phyloP scores from a whole-genome alignment of 1,139 yeast species.

The Kodamaea derodonti region DNA sequence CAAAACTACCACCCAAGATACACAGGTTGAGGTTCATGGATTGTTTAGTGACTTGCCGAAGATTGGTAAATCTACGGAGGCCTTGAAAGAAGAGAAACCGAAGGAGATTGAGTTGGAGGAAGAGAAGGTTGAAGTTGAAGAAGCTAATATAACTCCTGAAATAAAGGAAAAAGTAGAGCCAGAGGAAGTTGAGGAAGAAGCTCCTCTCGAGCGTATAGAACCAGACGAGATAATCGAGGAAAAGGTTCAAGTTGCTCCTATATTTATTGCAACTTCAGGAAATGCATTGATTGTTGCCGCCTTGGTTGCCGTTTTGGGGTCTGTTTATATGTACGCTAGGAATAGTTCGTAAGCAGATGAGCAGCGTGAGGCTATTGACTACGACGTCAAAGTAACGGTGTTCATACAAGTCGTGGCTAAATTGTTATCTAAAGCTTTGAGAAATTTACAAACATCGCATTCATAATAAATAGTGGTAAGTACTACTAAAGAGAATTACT shows the following conservation, averaged over 20 bases:
- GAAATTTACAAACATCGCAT: no score
- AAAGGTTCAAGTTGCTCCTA: neutral
- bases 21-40: slow-evolving; percentile 14
- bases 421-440: no score
- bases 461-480: no score
- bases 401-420: no score
- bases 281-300: neutral
- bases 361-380: no score
- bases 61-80: slow-evolving; percentile 1
- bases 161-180: neutral
- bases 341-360: no score
- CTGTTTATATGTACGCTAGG: neutral
- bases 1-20: slow-evolving; percentile 14
- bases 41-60: slow-evolving; percentile 10
- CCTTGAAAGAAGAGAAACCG: neutral
- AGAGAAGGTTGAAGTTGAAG: neutral
- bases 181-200: neutral
- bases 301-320: neutral
- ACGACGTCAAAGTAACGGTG: no score
- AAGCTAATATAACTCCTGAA: neutral
- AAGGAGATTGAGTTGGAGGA: neutral
- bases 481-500: no score
- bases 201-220: no score
- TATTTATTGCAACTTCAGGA: neutral
- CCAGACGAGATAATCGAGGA: neutral